Base-by-base conservation (phyloP, 805 yeast genomes). In the Pichia phayaonensis region DNA sequence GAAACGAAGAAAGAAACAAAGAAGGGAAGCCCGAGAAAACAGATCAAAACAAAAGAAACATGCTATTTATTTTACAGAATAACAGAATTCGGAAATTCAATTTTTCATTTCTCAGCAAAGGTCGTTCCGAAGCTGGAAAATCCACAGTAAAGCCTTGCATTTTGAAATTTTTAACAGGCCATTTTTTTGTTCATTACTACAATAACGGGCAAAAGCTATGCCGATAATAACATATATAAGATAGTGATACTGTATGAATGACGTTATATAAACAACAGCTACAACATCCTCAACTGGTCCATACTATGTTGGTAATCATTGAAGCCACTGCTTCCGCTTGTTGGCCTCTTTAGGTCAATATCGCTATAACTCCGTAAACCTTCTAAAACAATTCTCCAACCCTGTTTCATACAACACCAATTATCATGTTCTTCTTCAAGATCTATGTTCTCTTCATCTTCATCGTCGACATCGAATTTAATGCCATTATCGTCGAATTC, bases 341-440 rank as follows among this genome's bases (percentile, higher is more conserved):
- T 34, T 4, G 38, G 2, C 20, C 38, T 11, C 38, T 34, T 34
- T 10, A 34, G 8, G n/a, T 34, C 38, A 4, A 34, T 34, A n/a
- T 34, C 38, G 20, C 20, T n/a, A 31, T 26, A 40, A 10, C 51
- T 38, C 2, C 54, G 41, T 7, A 51, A 29, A 40, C 59, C 47
- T 13, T 40, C 43, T 18, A 38, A 36, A 31, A 45, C 49, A 16
- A 49, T 22, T 40, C 48, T 20, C 58, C 58, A 46, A 18, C 56
- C 50, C 15, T 41, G 48, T 15, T 31, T 41, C 50, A 62, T 59
- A 45, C 72, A 65, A 38, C 72, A 69, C 76, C 76, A 72, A 18
- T 47, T 42, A 34, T 64, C 67, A 49, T 71, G 75, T 38, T 71
- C 75, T 8, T 55, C 55, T 4, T 65, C 40, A 3, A 70, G 47